Conservation (phyloP, 2,329 filamentous ascomycete genomes). For the Claviceps pazoutovae region DNA sequence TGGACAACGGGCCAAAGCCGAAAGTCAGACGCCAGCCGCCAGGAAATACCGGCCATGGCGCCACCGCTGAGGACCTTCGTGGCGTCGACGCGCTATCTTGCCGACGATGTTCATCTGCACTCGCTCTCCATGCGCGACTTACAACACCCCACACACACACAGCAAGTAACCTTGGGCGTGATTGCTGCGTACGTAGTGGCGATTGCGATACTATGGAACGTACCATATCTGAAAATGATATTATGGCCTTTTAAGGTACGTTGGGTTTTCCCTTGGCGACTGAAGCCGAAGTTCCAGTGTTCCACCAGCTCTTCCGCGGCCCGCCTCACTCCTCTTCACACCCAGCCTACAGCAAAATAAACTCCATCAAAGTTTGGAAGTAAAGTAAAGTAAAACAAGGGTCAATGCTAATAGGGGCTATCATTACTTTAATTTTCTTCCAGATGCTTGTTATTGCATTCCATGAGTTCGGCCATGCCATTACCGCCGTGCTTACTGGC, state of each 20-base stretch:
- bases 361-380: too few species aligned
- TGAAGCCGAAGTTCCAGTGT: background rate
- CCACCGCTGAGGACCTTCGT: background rate
- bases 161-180: conserved; percentile 55
- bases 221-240: conserved; percentile 60
- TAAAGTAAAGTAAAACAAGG: too few species aligned
- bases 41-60: conserved; percentile 1
- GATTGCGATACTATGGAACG: conserved; percentile 67
- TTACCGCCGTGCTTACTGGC: conserved; percentile 58
- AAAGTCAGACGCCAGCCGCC: too few species aligned
- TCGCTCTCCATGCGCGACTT: conserved; percentile 37
- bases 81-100: background rate
- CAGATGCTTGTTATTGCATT: conserved; percentile 76
- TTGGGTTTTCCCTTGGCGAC: background rate
- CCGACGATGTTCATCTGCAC: conserved; percentile 7
- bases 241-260: conserved; percentile 68
- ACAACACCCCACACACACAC: conserved; percentile 47
- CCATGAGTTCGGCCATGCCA: conserved; percentile 66
- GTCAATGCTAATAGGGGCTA: background rate
- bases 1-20: too few species aligned
- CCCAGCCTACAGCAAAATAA: background rate
- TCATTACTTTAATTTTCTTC: too few species aligned
- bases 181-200: conserved; percentile 58
- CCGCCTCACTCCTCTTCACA: background rate
- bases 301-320: background rate